A percentile compares a stretch with the other conserved stretches of the same genome.
phyloP scores from a whole-genome alignment of 345 rosid genomes.

The Punica granatum region DNA sequence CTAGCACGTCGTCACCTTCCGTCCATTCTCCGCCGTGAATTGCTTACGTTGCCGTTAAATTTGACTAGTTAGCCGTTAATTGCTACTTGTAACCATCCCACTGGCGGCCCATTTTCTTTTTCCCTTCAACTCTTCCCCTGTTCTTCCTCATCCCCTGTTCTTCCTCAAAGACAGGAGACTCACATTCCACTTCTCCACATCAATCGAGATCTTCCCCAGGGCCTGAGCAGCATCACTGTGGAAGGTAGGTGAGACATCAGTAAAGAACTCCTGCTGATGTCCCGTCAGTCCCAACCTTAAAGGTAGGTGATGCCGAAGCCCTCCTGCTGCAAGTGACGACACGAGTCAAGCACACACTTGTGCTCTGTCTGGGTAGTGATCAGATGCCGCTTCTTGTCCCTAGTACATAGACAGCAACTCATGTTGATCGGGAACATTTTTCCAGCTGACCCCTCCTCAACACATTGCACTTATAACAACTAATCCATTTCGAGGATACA shows the following conservation, averaged over 20 bases:
- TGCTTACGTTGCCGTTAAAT: too few relatives aligned
- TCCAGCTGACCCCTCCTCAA: neutral
- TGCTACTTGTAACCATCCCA: too few relatives aligned
- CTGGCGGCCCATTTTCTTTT: too few relatives aligned
- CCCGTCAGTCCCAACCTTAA: slow-evolving; percentile 65
- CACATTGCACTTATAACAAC: neutral
- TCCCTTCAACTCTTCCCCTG: too few relatives aligned
- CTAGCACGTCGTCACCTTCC: too few relatives aligned
- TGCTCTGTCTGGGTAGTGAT: slow-evolving; percentile 97
- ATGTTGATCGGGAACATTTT: neutral
- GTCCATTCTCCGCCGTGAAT: too few relatives aligned
- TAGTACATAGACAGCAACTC: too few relatives aligned
- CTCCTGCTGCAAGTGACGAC: slow-evolving; percentile 93
- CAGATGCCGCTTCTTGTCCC: slow-evolving; percentile 80
- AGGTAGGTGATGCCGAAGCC: slow-evolving; percentile 89
- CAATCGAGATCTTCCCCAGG: slow-evolving; percentile 80
- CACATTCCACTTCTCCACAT: slow-evolving; percentile 86
- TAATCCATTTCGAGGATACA: neutral
- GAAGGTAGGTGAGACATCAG: too few relatives aligned
- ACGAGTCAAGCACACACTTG: slow-evolving; percentile 88
- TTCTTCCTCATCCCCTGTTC: too few relatives aligned
- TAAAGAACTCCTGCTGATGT: too few relatives aligned
- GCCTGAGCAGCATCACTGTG: slow-evolving; percentile 97
- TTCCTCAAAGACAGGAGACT: slow-evolving; percentile 93
- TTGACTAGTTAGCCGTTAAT: too few relatives aligned